phyloP scores from a whole-genome alignment of 768 basidiomycete genomes.

The Myochromella boudieri region DNA sequence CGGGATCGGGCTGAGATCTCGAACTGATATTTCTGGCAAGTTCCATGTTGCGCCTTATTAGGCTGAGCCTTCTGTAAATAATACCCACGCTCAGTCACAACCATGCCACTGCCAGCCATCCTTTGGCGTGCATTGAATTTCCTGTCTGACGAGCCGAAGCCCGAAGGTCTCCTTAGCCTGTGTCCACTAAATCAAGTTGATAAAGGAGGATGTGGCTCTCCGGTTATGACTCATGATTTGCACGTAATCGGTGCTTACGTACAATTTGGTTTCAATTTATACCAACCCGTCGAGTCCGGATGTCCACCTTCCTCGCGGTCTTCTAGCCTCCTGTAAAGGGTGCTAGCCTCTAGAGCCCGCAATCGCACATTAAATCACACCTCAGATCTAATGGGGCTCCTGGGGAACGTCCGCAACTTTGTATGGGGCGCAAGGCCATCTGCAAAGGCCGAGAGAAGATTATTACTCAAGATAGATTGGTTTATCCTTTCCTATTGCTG shows the following conservation, averaged over 20 bases:
- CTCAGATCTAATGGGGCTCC: constrained; percentile 11
- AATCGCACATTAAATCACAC: too few relatives aligned
- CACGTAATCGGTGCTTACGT: constrained; percentile 17
- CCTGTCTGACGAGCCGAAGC: too few relatives aligned
- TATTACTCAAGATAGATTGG: constrained; percentile 63
- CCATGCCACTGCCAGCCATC: neutral
- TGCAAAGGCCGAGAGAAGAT: constrained; percentile 37
- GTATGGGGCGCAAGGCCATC: constrained; percentile 18
- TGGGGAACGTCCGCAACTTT: constrained; percentile 9
- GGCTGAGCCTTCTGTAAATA: constrained; percentile 9
- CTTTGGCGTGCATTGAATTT: too few relatives aligned
- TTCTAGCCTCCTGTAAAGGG: too few relatives aligned
- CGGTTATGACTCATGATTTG: constrained; percentile 5
- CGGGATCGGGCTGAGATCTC: constrained; percentile 5
- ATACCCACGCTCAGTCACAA: neutral
- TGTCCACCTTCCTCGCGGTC: too few relatives aligned
- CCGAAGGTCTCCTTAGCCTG: too few relatives aligned
- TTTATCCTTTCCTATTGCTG: constrained; percentile 73
- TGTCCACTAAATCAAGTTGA: neutral
- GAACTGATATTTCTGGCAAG: constrained; percentile 11
- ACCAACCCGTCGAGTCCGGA: constrained; percentile 9
- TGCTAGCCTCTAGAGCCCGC: too few relatives aligned
- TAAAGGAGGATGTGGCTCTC: too few relatives aligned
- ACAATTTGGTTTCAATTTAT: neutral
- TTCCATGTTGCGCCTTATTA: constrained; percentile 14